Evolutionary conservation across 2,329 filamentous ascomycete species (phyloP).

Genomic region (Zasmidium cellare): DNA sequence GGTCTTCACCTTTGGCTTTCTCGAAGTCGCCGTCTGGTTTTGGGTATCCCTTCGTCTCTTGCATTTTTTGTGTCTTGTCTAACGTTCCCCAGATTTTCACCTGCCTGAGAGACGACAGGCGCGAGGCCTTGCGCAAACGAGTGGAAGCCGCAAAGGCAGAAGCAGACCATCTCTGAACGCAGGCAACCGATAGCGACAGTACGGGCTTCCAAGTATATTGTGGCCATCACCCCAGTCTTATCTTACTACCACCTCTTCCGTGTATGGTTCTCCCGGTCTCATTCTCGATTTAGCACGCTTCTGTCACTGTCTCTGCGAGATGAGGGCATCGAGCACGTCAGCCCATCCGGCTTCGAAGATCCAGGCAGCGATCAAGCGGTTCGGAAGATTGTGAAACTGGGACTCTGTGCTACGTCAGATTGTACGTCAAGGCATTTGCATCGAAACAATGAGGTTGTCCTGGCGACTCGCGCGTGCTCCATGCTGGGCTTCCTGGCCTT

Average conservation of each 20-base stretch:
- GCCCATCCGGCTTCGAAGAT: not conserved
- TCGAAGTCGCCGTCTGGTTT: slow-evolving; percentile 84
- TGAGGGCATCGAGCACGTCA: slow-evolving; percentile 6
- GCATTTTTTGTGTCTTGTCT: not conserved
- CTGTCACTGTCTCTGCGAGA: not conserved
- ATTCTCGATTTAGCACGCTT: not conserved
- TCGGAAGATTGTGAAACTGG: not conserved
- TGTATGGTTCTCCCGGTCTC: not conserved
- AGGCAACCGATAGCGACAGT: not conserved
- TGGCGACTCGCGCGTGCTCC: not conserved
- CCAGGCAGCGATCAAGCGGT: slow-evolving; percentile 4
- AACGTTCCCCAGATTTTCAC: slow-evolving; percentile 55
- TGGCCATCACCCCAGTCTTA: not conserved
- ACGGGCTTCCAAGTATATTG: not conserved
- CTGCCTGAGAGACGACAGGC: slow-evolving; percentile 65
- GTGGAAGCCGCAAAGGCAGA: slow-evolving; percentile 37
- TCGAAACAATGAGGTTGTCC: not conserved
- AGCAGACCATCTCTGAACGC: slow-evolving; percentile 29
- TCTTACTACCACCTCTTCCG: not conserved
- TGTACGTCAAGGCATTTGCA: not conserved
- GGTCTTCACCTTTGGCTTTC: slow-evolving; percentile 79
- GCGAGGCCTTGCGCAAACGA: slow-evolving; percentile 35
- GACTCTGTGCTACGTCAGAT: slow-evolving; percentile 4
- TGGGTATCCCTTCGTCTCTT: slow-evolving; percentile 59
- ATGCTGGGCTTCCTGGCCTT: not conserved